phyloP scores from a whole-genome alignment of 139 green algal species.

The Ostreobium quekettii region DNA sequence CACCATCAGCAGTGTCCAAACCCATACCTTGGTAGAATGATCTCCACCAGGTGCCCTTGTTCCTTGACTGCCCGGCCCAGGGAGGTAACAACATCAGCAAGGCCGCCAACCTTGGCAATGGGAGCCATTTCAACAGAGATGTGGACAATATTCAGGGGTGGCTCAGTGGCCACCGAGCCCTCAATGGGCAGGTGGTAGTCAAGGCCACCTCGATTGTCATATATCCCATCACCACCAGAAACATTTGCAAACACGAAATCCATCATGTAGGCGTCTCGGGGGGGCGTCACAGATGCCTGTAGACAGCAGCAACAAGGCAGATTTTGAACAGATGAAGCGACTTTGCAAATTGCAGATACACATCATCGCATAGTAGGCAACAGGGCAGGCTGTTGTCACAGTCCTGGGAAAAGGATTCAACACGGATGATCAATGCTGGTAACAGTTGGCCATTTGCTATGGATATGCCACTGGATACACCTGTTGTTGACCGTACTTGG shows the following conservation, averaged over 20 bases:
- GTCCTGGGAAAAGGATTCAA: no score
- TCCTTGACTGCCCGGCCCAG: slow-evolving; percentile 83
- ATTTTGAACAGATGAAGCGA: no score
- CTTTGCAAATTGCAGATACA: no score
- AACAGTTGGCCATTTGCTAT: no score
- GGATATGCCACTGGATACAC: no score
- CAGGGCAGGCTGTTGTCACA: no score
- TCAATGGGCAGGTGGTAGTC: slow-evolving; percentile 91
- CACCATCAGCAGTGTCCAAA: no score
- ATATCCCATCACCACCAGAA: slow-evolving; percentile 51
- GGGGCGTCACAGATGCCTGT: slow-evolving; percentile 49
- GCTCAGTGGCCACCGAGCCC: slow-evolving; percentile 31
- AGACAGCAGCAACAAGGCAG: no score
- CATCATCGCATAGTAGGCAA: no score
- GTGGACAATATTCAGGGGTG: slow-evolving; percentile 75
- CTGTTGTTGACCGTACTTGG: no score
- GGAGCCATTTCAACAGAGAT: slow-evolving; percentile 97
- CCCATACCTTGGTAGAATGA: slow-evolving; percentile 66
- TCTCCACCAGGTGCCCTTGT: slow-evolving; percentile 68
- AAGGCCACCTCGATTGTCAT: slow-evolving; percentile 85
- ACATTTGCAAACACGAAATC: slow-evolving; percentile 90
- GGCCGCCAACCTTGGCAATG: slow-evolving; percentile 90
- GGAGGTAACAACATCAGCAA: slow-evolving; percentile 89
- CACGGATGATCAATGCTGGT: no score
- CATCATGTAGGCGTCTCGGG: slow-evolving; percentile 77